Conservation (phyloP, 805 yeast species). For the Sungouiozyma ichnusensis region DNA sequence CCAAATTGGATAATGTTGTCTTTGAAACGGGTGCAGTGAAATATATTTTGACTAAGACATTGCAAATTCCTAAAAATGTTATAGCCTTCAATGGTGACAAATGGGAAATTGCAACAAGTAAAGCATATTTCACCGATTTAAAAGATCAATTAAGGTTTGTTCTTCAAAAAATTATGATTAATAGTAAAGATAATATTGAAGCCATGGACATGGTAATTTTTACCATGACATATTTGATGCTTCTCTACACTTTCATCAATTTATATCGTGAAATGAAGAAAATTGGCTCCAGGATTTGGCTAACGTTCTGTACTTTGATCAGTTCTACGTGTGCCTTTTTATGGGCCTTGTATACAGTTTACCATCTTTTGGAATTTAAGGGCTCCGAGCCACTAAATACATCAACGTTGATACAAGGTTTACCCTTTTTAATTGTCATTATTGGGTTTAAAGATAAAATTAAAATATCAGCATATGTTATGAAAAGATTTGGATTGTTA, state of each 20-base stretch:
- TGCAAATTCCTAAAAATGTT: constrained; percentile 12
- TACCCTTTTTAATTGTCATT: constrained; percentile 86
- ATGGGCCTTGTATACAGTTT: constrained; percentile 59
- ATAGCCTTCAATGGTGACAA: constrained; percentile 34
- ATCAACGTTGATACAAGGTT: constrained; percentile 66
- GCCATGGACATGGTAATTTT: constrained; percentile 66
- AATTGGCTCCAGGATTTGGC: constrained; percentile 79
- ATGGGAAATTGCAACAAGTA: constrained; percentile 39
- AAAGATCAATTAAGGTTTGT: neutral
- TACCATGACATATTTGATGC: constrained; percentile 69
- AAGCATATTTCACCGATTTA: constrained; percentile 2
- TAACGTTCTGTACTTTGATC: constrained; percentile 68
- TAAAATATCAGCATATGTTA: constrained; percentile 50
- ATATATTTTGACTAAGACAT: constrained; percentile 16
- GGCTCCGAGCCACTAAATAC: constrained; percentile 43
- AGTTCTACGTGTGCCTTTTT: constrained; percentile 78
- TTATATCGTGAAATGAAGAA: constrained; percentile 65
- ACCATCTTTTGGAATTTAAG: constrained; percentile 42
- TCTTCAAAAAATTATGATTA: constrained; percentile 1
- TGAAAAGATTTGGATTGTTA: constrained; percentile 29
- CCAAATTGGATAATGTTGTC: constrained; percentile 20
- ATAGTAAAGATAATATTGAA: constrained; percentile 45
- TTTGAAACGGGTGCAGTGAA: constrained; percentile 14
- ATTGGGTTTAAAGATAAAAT: constrained; percentile 87
- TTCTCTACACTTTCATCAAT: constrained; percentile 71